Base-by-base conservation (phyloP, 768 basidiomycete species). In the Boletus subparvulus region DNA sequence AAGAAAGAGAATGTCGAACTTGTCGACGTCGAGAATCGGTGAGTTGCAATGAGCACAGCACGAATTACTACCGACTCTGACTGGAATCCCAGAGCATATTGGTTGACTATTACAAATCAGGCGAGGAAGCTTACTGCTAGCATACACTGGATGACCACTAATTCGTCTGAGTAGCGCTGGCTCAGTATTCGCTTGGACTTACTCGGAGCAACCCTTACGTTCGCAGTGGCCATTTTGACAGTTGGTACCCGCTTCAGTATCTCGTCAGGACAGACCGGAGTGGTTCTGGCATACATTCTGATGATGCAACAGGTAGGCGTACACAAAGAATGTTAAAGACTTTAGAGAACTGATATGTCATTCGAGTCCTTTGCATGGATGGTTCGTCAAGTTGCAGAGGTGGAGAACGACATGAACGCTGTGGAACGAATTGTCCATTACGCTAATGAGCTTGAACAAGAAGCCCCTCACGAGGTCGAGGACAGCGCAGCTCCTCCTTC, bases 371-470 rank as follows among this genome's bases (percentile, higher is more conserved):
- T 92, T 61, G 84, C 83, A 21, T 91, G 84, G 85, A 80, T 90
- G 70, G 82, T 89, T 41, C 83, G 88, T 10, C 89, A 91, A 71
- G 80, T 78, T 39, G 86, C 89, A 3, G 93, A 95, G 68, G 87
- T 94, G 13, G 93, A 96, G 71, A 96, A 97, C 70, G 83, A 94
- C 70, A 94, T 95, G 90, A 93, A 93, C 68, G 84, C 85, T n/a
- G 88, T 91, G 9, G 90, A 92, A 68, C 87, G 94, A 26, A 78
- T 98, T 17, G 75, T 92, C 3, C 83, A 93, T 67, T 97, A 97
- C 64, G 85, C 87, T 40, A 80, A 81, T 19, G 80, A 84, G 32
- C 77, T 97, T 17, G 92, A 94, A 67, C 88, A 94, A 69, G 93
- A 95, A 71, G 82, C 88, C 2, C 80, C 88, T 1, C 83, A 89